Evolutionary conservation across 306 rosid genomes (phyloP).

Genomic region (Gillenia trifoliata): DNA sequence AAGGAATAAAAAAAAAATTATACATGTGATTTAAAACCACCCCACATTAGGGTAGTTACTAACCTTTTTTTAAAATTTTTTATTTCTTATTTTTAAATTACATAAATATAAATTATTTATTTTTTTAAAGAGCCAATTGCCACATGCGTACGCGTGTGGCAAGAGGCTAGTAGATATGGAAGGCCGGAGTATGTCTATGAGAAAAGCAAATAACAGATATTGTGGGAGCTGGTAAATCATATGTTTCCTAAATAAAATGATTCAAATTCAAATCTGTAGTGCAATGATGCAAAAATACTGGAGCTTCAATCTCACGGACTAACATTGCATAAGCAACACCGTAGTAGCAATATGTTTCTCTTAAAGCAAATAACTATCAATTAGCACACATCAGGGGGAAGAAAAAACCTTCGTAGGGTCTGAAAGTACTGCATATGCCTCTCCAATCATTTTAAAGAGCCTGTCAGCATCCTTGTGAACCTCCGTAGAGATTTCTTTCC

Average conservation of each 20-base stretch:
- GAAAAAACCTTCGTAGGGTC: constrained; percentile 58
- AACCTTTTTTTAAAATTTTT: too few species aligned
- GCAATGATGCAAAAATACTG: not conserved
- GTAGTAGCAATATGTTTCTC: not conserved
- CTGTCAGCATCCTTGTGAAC: constrained; percentile 85
- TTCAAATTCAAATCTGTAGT: not conserved
- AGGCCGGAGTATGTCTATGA: not conserved
- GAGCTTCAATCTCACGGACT: not conserved
- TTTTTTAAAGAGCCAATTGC: too few species aligned
- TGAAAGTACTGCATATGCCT: constrained; percentile 89
- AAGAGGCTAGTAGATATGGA: too few species aligned
- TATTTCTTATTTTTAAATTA: too few species aligned
- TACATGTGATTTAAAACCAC: too few species aligned
- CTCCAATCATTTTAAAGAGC: constrained; percentile 94
- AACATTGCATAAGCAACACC: not conserved
- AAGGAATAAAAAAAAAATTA: too few species aligned
- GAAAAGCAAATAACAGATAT: not conserved
- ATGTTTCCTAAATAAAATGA: not conserved
- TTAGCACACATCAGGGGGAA: constrained; percentile 3
- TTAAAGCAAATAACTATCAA: not conserved
- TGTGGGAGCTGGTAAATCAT: not conserved
- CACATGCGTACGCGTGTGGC: too few species aligned
- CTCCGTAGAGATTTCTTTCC: constrained; percentile 79
- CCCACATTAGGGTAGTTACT: too few species aligned
- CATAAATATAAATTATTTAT: too few species aligned